A percentile compares a stretch with the other conserved stretches of the same genome.
Conservation (phyloP, 352 stramenopile genomes). For the Phytopythium sindhum region DNA sequence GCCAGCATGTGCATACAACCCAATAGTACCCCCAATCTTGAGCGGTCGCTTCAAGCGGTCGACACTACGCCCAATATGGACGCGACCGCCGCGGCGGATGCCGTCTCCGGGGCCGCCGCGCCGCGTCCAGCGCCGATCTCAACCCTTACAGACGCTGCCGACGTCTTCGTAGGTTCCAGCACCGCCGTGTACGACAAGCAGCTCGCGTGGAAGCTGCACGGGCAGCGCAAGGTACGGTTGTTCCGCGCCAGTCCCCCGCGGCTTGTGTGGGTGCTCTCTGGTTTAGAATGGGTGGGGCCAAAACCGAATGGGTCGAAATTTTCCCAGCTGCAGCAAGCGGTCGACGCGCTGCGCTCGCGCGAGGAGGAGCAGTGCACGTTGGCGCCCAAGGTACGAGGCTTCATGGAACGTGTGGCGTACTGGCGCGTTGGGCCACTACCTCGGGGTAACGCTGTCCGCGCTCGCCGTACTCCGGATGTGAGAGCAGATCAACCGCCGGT, state of each 20-base stretch:
- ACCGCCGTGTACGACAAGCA: conserved; percentile 56
- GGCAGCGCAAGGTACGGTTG: conserved; percentile 38
- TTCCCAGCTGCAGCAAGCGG: conserved; percentile 22
- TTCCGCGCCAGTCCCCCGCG: background rate
- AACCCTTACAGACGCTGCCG: background rate
- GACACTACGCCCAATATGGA: background rate
- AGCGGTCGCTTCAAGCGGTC: background rate
- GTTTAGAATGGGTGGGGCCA: background rate
- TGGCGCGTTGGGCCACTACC: background rate
- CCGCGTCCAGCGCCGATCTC: background rate
- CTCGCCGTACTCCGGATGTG: too few species aligned
- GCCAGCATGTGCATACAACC: background rate
- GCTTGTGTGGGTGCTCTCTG: background rate
- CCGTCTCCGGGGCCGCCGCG: background rate
- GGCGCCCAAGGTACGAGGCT: conserved; percentile 34
- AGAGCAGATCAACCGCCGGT: background rate
- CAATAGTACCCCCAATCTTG: background rate
- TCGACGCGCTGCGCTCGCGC: conserved; percentile 32
- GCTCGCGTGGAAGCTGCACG: conserved; percentile 50
- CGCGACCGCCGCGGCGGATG: background rate
- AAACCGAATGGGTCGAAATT: background rate
- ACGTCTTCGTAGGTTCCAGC: background rate
- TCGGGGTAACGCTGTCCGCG: background rate
- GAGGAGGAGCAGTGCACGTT: conserved; percentile 61
- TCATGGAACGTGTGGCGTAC: too few species aligned